A percentile compares a stretch with the other conserved stretches of the same genome.
phyloP scores from a whole-genome alignment of 2,329 filamentous ascomycete species.

The Alternaria brassicae region DNA sequence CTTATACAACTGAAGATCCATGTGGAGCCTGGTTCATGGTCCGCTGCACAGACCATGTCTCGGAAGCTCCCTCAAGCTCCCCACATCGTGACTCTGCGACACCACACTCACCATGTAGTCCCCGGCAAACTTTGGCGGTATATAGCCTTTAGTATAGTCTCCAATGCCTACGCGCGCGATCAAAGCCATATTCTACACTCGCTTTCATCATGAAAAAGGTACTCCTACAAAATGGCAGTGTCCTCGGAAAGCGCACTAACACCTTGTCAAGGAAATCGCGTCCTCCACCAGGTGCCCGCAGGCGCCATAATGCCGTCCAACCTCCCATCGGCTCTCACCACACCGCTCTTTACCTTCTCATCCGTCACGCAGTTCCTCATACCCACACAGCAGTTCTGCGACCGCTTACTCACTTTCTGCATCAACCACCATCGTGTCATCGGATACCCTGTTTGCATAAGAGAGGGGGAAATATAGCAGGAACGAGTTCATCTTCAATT shows the following conservation, averaged over 20 bases:
- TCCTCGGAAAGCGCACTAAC: constrained; percentile 3
- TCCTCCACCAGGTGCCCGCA: constrained; percentile 69
- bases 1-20: not conserved
- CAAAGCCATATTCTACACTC: constrained; percentile 71
- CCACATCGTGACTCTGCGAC: constrained; percentile 9
- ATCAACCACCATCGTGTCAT: constrained; percentile 81
- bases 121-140: not conserved
- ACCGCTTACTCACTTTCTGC: constrained; percentile 81
- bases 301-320: constrained; percentile 59
- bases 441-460: constrained; percentile 86
- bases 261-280: constrained; percentile 61
- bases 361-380: constrained; percentile 92
- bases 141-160: not conserved
- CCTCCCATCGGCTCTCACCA: constrained; percentile 56
- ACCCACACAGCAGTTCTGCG: constrained; percentile 92
- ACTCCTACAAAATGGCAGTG: not conserved
- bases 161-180: constrained; percentile 56
- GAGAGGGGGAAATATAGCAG: constrained; percentile 79
- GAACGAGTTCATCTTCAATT: constrained; percentile 99
- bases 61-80: constrained; percentile 8
- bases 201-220: constrained; percentile 66
- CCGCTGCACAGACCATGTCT: constrained; percentile 15
- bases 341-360: constrained; percentile 81
- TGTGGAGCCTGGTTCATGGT: not conserved
- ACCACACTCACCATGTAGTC: constrained; percentile 29